These are phyloP conservation scores for Tolypocladium tundrense DNA, from an alignment of 2,329 filamentous ascomycete species.

Conservation along the genomic window DNA sequence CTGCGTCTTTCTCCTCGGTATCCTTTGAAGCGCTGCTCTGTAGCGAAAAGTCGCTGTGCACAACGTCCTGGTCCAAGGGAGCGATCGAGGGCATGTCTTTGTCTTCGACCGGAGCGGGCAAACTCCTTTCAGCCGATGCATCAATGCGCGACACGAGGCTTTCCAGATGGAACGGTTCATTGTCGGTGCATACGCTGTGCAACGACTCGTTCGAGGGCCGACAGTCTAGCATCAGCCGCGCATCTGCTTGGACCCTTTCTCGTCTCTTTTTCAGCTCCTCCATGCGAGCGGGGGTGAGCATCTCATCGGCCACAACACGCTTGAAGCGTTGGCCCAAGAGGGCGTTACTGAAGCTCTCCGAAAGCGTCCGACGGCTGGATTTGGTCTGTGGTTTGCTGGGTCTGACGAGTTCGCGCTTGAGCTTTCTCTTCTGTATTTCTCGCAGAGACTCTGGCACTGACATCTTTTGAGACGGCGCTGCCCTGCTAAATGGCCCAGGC, in stretches of 20 bases:
- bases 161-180: constrained; percentile 39
- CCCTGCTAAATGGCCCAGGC: not conserved
- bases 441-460: not conserved
- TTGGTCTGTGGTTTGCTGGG: constrained; percentile 4
- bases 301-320: constrained; percentile 47
- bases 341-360: constrained; percentile 47
- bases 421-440: not conserved
- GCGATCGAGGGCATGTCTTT: not conserved
- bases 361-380: constrained; percentile 38
- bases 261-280: constrained; percentile 31
- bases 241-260: constrained; percentile 13
- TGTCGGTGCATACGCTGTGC: constrained; percentile 12
- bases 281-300: constrained; percentile 42
- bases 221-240: constrained; percentile 7
- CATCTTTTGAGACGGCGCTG: not conserved
- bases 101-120: not conserved
- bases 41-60: constrained; percentile 13
- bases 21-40: not conserved
- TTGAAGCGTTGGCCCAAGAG: constrained; percentile 45
- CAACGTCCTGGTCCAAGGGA: constrained; percentile 11
- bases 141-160: constrained; percentile 32
- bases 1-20: constrained; percentile 1
- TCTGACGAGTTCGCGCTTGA: not conserved
- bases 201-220: constrained; percentile 14
- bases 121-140: constrained; percentile 15